A percentile compares a stretch with the other conserved stretches of the same genome.
Conservation (phyloP, 345 rosid genomes). For the Eucalyptus tenuipes region DNA sequence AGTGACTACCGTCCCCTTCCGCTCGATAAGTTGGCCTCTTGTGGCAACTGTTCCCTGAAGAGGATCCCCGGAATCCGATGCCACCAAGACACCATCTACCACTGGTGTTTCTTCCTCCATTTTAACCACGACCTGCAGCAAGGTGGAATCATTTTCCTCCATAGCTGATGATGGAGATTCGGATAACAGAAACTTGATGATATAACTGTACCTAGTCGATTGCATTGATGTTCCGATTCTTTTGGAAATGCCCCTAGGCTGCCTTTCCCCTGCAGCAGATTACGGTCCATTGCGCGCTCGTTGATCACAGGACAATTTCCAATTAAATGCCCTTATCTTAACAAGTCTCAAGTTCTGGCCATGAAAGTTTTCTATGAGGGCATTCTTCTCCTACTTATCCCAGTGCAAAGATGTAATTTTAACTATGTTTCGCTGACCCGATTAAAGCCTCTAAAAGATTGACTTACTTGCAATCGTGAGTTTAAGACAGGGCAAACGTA, state of each 20-base stretch:
- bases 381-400: background rate
- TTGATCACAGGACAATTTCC: background rate
- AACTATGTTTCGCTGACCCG: background rate
- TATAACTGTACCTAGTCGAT: too few species aligned
- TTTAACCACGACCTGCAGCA: too few species aligned
- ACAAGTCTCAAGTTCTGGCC: background rate
- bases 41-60: too few species aligned
- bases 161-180: too few species aligned
- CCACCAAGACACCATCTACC: too few species aligned
- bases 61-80: fast-evolving
- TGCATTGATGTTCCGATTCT: too few species aligned
- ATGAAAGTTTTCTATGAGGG: background rate
- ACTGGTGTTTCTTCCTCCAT: too few species aligned
- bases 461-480: background rate
- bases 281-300: background rate
- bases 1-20: fast-evolving
- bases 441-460: background rate
- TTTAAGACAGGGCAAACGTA: background rate
- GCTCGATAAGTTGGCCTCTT: too few species aligned
- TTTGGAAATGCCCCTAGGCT: background rate
- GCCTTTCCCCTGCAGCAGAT: background rate
- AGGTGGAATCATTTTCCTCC: too few species aligned
- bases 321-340: background rate
- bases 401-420: background rate
- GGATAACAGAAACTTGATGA: too few species aligned